Percentiles rank a stretch among this genome's conserved stretches.
These are phyloP conservation scores for Daldinia decipiens DNA, from an alignment of 495 filamentous ascomycete genomes.

Conservation along the genomic window DNA sequence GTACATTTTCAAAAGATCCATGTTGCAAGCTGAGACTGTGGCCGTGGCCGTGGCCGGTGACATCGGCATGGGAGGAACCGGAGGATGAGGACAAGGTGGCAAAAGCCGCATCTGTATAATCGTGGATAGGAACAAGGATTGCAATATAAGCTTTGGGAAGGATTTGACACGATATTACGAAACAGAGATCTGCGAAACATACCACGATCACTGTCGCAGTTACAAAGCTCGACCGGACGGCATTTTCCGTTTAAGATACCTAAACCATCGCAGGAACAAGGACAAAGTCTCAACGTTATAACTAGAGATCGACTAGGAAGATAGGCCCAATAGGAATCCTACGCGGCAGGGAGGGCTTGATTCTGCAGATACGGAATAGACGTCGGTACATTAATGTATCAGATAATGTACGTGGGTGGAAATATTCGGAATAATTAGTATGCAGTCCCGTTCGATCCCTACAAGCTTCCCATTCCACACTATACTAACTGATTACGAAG, in stretches of 20 bases:
- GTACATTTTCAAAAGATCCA: not conserved
- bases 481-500: not conserved
- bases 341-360: not conserved
- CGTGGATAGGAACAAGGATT: not conserved
- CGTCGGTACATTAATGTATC: not conserved
- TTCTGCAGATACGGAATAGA: not conserved
- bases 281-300: not conserved
- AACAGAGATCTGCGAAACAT: conserved; percentile 1
- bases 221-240: not conserved
- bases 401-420: not conserved
- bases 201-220: not conserved
- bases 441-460: not conserved
- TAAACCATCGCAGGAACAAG: not conserved
- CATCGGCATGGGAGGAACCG: not conserved
- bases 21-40: not conserved
- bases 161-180: not conserved
- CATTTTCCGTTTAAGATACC: not conserved
- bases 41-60: not conserved
- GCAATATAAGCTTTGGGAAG: not conserved
- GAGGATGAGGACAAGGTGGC: not conserved
- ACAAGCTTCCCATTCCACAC: not conserved
- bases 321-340: not conserved
- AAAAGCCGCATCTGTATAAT: not conserved
- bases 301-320: not conserved
- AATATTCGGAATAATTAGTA: not conserved